These are phyloP conservation scores for Colletotrichum trifolii DNA, from an alignment of 2,329 filamentous ascomycete genomes.

Conservation along the genomic window DNA sequence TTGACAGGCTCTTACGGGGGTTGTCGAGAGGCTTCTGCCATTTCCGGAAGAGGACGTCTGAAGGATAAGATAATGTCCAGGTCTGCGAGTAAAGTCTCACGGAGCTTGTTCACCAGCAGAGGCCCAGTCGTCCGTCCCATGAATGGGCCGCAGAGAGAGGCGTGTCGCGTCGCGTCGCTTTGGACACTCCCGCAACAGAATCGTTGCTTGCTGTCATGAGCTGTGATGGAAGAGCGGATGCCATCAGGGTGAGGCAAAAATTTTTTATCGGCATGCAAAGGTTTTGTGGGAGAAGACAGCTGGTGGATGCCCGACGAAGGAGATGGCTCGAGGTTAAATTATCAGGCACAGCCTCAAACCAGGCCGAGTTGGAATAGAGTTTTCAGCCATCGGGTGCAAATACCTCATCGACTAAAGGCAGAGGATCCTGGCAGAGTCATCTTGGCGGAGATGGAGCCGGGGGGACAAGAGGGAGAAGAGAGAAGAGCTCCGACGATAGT, in stretches of 20 bases:
- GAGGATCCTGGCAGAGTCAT: neutral
- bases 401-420: neutral
- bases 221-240: neutral
- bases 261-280: neutral
- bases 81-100: no score
- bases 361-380: slow-evolving; percentile 16
- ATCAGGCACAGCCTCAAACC: slow-evolving; percentile 20
- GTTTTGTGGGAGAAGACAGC: neutral
- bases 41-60: neutral
- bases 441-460: no score
- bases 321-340: neutral
- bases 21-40: slow-evolving; percentile 10
- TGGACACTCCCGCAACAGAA: neutral
- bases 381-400: slow-evolving; percentile 3
- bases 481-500: neutral
- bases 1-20: slow-evolving; percentile 7
- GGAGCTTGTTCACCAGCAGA: neutral
- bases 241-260: neutral
- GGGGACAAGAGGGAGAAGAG: neutral
- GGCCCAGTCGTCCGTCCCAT: neutral
- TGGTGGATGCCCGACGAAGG: neutral
- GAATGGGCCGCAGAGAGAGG: neutral
- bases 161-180: slow-evolving; percentile 1
- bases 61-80: neutral
- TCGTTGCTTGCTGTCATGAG: neutral